Base-by-base conservation (phyloP, 805 yeast species). In the Spathaspora gorwiae region DNA sequence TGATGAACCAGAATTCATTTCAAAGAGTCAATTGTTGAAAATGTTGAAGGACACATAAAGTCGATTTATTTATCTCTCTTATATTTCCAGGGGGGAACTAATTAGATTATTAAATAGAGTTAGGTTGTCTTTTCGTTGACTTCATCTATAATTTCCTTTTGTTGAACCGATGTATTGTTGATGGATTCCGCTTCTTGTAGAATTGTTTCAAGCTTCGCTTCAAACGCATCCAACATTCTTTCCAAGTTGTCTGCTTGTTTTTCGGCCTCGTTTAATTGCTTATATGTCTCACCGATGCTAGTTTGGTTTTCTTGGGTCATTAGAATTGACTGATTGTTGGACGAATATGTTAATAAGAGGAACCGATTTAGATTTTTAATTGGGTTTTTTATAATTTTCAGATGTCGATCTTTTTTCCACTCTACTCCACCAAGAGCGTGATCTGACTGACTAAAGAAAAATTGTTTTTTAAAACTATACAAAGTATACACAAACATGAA, bases 221-320 rank as follows among this genome's bases (percentile, higher is more conserved):
- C 92, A 40, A 86, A 63, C 15, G 68, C 60, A 54, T 84, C 90
- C 39, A 86, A 66, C 79, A 82, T 74, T 53, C 69, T 69, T 61
- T 86, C 94, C 49, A 86, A 65, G 3, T 72, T 65, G 1, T 84
- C 81, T 1, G 87, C 83, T 47, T 70, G 71, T 15, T 66, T 59
- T 58, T 86, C 94, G 1, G 89, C 94, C 47, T 83, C 85, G 44
- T 74, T 74, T 38, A 86, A 62, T 54, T 81, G 76, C 53, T 78
- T 71, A 59, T 79, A 79, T 0, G 87, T 76, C 12, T 80, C 80
- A 6, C 79, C 78, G 42, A 82, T 62, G 43, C 70, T 73, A 56
- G 52, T 26, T 13, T 58, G 52, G 29, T 31, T 40, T 48, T 64
- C 70, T 38, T 58, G 62, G 6, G 67, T 64, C 68, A 62, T 66